phyloP scores from a whole-genome alignment of 257 asterid species.

The Plantago ovata region DNA sequence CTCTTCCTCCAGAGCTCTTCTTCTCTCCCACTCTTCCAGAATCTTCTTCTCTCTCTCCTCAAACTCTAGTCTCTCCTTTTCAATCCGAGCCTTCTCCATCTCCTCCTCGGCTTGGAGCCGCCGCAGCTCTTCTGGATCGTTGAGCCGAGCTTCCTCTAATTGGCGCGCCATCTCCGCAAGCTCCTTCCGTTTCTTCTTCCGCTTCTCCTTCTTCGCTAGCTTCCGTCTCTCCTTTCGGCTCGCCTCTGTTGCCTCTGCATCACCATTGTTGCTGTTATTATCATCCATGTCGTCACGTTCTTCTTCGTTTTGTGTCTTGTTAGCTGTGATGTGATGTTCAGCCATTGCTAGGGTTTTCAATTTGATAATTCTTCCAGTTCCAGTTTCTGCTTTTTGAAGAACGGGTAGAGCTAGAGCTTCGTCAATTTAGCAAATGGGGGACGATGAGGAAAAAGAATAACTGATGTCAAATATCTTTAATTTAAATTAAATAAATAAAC shows the following conservation, averaged over 20 bases:
- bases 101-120: conserved; percentile 70
- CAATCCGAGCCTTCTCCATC: conserved; percentile 61
- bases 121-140: conserved; percentile 71
- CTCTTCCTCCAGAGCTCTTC: conserved; percentile 43
- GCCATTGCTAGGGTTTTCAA: no score
- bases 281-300: no score
- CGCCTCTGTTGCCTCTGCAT: conserved; percentile 18
- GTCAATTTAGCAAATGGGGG: no score
- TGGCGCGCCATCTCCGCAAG: conserved; percentile 63
- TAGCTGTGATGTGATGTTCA: no score
- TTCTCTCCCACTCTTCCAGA: conserved; percentile 62
- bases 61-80: conserved; percentile 60
- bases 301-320: no score
- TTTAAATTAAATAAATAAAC: no score
- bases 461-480: no score
- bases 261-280: no score
- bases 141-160: conserved; percentile 64
- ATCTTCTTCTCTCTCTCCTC: conserved; percentile 79
- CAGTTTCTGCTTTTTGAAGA: no score
- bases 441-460: no score
- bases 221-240: conserved; percentile 72
- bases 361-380: no score
- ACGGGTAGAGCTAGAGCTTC: no score
- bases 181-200: conserved; percentile 84
- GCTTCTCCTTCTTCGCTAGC: conserved; percentile 74